Base-by-base conservation (phyloP, 306 rosid species). In the Quercus variabilis region DNA sequence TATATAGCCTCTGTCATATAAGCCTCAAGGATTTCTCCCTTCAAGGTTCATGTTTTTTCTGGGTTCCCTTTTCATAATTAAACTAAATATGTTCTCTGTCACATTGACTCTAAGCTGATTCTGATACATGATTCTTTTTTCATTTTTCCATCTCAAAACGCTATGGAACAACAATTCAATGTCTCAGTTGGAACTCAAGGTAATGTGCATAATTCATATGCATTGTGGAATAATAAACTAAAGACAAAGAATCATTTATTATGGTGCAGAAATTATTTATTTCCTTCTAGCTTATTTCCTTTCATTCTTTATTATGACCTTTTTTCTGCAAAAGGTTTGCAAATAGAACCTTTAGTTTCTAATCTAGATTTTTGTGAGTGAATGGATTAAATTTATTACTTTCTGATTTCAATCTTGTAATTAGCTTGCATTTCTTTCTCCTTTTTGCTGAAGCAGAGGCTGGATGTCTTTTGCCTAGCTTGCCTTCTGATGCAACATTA, bases 11-110 rank as follows among this genome's bases (percentile, higher is more conserved):
- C 7, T 95, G 99, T 84, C 98, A 87, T 68, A 82, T 95, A 75
- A 93, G 92, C 86, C 99, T 93, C 23, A 93, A 91, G 81, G 97
- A 93, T 86, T 95, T 93, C 85, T 95, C 99, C 68, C 96, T 91
- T 52, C 99, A 95, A 95, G 99, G 99, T 93, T 88, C 54, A 84
- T 83, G 52, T 72, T 33, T 11, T 57, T 82, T 80, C 52, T 85
- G 68, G 59, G 25, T 18, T 81, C 38, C 20, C 28, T 35, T 77
- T 76, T 46, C 18, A 46, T 49, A 75, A 59, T 72, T 71, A 30
- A 46, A 68, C 54, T 33, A 59, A 58, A 17, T 68, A 23, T 80
- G 55, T 69, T 77, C 52, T 31, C 77, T 58, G 14, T 69, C 28
- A 56, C 74, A 63, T 25, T 78, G 65, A 73, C 79, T 69, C 55